Base-by-base conservation (phyloP, 345 rosid species). In the Conringia planisiliqua region DNA sequence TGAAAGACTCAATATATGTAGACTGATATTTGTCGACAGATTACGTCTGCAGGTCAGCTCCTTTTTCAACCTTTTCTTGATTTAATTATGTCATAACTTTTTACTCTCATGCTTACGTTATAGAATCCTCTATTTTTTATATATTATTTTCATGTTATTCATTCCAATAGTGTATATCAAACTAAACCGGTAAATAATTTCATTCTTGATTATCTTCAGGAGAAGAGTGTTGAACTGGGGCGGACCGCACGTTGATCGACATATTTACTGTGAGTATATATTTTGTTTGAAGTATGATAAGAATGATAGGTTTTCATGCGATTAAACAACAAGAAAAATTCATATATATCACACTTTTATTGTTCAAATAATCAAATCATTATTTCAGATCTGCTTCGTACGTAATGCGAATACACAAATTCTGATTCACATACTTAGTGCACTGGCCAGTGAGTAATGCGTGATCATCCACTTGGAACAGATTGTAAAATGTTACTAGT, bases 51-150 rank as follows among this genome's bases (percentile, higher is more conserved):
- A 70, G 55, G 71, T 78, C 78, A 52, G 68, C 73, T 81, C 69
- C 75, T 70, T 78, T 50, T 70, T 39, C 39, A 1, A 54, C 47
- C 68, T 64, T 57, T 78, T 66, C 35, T 50, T 72, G 18, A 78
- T 72, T 72, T 40, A 33, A 72, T 67, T 78, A 78, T 78, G 81
- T 72, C 78, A 78, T 66, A 60, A 66, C 78, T 78, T 78, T 77
- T 35, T 66, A 44, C 68, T 68, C 52, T 68, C 62, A 22, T 76
- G 81, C 77, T 65, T 74, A 74, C 67, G 82, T 73, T 67, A 35
- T 29, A 42, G 5, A 48, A 65, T 63, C 54, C 67, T 63, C 39
- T 59, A 12, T 35, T 40, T 3, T 44, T 36, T 12, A 27, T 64
- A n/a, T 16, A 20, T 38, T 66, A 16, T n/a, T 22, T 46, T 32